A percentile compares a stretch with the other conserved stretches of the same genome.
These are phyloP conservation scores for Chaetomium cochliodes DNA, from an alignment of 495 filamentous ascomycete genomes.

Conservation along the genomic window DNA sequence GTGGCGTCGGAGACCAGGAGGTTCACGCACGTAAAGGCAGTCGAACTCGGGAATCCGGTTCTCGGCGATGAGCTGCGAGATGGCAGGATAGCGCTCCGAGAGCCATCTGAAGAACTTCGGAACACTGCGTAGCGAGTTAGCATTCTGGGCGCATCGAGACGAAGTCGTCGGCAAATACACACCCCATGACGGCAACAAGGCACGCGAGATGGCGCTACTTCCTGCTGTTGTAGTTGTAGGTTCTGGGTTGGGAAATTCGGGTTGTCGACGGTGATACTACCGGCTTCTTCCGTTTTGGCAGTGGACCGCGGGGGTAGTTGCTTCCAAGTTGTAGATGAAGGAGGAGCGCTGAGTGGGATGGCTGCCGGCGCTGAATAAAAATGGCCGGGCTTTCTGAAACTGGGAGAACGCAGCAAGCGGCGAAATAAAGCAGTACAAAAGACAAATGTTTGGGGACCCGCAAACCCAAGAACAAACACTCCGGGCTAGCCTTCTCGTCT, in stretches of 20 bases:
- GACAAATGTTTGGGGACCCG: not conserved
- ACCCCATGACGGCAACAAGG: constrained; percentile 34
- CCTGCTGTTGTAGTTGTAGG: not conserved
- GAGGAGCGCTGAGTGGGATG: not conserved
- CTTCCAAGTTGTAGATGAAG: not conserved
- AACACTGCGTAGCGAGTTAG: constrained; percentile 65
- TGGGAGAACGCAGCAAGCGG: not conserved
- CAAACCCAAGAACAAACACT: not conserved
- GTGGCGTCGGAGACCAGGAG: constrained; percentile 14
- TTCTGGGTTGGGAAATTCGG: not conserved
- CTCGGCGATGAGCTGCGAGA: constrained; percentile 97
- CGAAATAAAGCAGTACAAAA: constrained; percentile 7
- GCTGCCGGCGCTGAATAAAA: constrained; percentile 40
- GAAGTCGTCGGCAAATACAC: not conserved
- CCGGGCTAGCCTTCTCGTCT: not conserved
- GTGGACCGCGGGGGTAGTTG: not conserved
- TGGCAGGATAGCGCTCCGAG: constrained; percentile 97
- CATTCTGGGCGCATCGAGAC: not conserved
- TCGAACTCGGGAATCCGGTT: constrained; percentile 99
- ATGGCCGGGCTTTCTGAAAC: constrained; percentile 35
- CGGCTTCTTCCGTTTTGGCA: not conserved
- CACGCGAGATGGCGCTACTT: constrained; percentile 17
- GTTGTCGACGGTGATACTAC: not conserved
- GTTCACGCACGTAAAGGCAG: constrained; percentile 72
- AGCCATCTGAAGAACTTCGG: constrained; percentile 94